Evolutionary conservation across 371 early-diverging fungal species (phyloP), one percentile per base, ranked within the genome.

Genomic region (Lichtheimia hyalospora): DNA sequence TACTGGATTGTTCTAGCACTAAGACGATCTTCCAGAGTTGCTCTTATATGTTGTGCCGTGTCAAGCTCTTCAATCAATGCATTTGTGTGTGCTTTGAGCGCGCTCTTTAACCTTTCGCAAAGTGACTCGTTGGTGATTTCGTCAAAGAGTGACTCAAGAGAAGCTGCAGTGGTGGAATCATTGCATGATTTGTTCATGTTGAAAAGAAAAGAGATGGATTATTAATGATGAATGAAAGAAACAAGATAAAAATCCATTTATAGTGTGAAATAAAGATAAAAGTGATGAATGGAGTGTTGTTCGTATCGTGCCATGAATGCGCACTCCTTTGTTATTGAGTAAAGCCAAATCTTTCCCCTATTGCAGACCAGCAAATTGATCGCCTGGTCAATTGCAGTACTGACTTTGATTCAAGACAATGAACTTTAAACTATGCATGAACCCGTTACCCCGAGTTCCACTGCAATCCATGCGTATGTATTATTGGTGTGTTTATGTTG

Each of bases 371-470:
- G 13, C 23, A 24, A 25, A 51, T 15, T 39, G 53, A 53, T 53
- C 53, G 53, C 53, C 53, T 18, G 53, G 28, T 53, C 53, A 53
- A 53, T 39, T 53, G 53, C 6, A 39, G 39, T 4, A 27, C 15
- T 12, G 25, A 12, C 24, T 51, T 25, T 12, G n/a, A 6, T 28
- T 51, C 10, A 51, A 20, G 40, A 53, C 53, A 53, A 53, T 53
- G 53, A 52, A 53, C 53, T 40, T 40, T 39, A 53, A 53, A 53
- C 10, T 34, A 10, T 34, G 34, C 34, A 34, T 34, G 10, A 34
- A 34, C 34, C 34, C 34, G 34, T 34, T 34, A 34, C 34, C 34
- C 34, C 34, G 34, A 34, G 34, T 34, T 34, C 34, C 34, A 34
- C 34, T 34, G 34, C 34, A 34, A 34, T 34, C 34, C 34, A 34